Percentiles rank a stretch among this genome's conserved stretches.
phyloP scores from a whole-genome alignment of 331 rosid species.

The Spiraea crenata region DNA sequence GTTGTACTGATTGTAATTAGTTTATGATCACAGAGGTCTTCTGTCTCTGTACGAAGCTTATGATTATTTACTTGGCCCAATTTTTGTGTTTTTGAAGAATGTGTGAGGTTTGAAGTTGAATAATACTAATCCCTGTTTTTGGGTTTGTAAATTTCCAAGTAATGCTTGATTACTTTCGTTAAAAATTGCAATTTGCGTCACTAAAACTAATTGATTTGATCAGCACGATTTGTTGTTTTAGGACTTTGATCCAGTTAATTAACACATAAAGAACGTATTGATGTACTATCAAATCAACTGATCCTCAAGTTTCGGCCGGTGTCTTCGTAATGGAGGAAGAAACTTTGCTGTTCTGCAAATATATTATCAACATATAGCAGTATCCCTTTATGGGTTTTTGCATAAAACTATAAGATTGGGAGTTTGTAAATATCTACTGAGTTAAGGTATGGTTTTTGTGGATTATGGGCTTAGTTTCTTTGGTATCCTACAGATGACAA shows the following conservation, averaged over 20 bases:
- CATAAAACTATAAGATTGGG: neutral
- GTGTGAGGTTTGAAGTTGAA: neutral
- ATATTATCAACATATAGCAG: too few species aligned
- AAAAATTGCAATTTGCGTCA: neutral
- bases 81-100: neutral
- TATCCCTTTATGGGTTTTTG: neutral
- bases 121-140: neutral
- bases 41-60: too few species aligned
- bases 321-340: neutral
- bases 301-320: neutral
- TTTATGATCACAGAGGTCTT: neutral
- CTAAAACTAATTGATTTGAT: neutral
- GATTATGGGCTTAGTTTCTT: neutral
- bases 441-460: neutral
- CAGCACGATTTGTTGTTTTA: neutral
- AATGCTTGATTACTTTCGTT: neutral
- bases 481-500: constrained; percentile 7
- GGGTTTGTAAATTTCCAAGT: neutral
- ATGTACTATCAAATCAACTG: neutral
- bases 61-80: neutral
- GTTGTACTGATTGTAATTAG: neutral
- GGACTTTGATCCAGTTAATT: neutral
- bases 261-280: neutral
- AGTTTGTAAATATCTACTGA: neutral
- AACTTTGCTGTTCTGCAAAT: neutral